These are phyloP conservation scores for Chlorella sp. DNA, from an alignment of 139 green algal genomes.

Conservation along the genomic window DNA sequence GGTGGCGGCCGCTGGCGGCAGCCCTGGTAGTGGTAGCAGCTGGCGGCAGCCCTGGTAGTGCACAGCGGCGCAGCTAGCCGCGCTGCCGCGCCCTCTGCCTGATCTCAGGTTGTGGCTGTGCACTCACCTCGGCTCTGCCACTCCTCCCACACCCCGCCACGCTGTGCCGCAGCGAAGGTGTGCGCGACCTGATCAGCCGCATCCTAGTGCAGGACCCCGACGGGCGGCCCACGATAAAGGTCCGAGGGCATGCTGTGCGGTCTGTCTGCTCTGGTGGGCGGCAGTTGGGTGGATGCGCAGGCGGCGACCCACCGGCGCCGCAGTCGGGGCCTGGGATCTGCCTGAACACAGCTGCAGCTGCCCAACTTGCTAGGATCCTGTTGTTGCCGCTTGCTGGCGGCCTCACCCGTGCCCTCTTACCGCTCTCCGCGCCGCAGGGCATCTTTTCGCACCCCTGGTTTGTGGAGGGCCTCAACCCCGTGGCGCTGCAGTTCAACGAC, in stretches of 20 bases:
- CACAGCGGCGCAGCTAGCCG: neutral
- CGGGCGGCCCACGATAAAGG: neutral
- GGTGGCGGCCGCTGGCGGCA: neutral
- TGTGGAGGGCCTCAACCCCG: conserved; percentile 15
- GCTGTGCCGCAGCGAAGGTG: neutral
- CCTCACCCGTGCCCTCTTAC: neutral
- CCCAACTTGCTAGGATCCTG: neutral
- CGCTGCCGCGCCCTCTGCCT: neutral
- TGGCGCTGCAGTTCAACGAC: conserved; percentile 43
- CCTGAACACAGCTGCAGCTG: neutral
- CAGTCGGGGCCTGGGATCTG: neutral
- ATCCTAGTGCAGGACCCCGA: conserved; percentile 63
- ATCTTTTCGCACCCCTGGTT: conserved; percentile 60
- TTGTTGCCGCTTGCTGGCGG: neutral
- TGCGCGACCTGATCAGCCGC: conserved; percentile 19
- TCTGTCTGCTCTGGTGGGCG: no score
- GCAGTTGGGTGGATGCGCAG: no score
- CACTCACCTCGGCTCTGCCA: neutral
- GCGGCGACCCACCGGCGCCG: no score
- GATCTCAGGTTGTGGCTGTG: no score
- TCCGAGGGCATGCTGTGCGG: neutral
- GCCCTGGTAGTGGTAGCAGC: neutral
- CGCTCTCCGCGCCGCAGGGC: neutral
- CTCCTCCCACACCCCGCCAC: neutral
- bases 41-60: neutral